Base-by-base conservation (phyloP, 139 green algal species). In the Asterochloris erici region DNA sequence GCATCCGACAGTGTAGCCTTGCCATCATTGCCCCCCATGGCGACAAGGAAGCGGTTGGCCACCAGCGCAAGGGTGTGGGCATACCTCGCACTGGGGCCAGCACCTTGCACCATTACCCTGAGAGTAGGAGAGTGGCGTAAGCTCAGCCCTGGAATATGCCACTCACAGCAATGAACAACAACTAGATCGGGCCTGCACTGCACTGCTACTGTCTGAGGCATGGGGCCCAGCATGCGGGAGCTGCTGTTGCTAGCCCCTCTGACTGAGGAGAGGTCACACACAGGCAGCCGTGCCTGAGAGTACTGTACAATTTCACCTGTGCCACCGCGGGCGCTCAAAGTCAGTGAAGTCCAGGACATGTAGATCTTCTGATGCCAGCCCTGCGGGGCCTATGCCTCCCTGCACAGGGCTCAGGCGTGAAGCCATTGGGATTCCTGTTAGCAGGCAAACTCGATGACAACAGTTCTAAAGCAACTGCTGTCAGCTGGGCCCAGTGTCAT, bases 291-390 rank as follows among this genome's bases (percentile, higher is more conserved):
- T 54, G 38, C 38, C 38, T 54, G 38, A 24, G 6, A 79, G 74
- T 13, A 23, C 21, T 21, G 9, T 17, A 14, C 29, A n/a, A 38
- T 0, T 85, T 0, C 73, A 95, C 93, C 93, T 95, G 89, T 99
- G 96, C 96, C 96, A 99, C 12, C 95, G 88, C 9, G 97, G 97
- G 26, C 90, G 87, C 10, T 95, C 89, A 66, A 93, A 89, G 83
- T 98, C 94, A 69, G 95, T 98, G 78, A 99, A 98, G 85, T 99
- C 97, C 12, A 99, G 92, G 19, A 99, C 97, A 90, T 99, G 96
- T 73, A 99, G 88, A 89, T 99, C 97, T 71, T 98, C 96, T 0
- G 92, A 93, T 0, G 97, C 96, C 16, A 99, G 88, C 6, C 97
- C 97, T 19, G 93, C 93, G 24, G 97, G 97, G 0, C 97, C 96